Conservation (phyloP, 768 basidiomycete species). For the Russula dissimulans region DNA sequence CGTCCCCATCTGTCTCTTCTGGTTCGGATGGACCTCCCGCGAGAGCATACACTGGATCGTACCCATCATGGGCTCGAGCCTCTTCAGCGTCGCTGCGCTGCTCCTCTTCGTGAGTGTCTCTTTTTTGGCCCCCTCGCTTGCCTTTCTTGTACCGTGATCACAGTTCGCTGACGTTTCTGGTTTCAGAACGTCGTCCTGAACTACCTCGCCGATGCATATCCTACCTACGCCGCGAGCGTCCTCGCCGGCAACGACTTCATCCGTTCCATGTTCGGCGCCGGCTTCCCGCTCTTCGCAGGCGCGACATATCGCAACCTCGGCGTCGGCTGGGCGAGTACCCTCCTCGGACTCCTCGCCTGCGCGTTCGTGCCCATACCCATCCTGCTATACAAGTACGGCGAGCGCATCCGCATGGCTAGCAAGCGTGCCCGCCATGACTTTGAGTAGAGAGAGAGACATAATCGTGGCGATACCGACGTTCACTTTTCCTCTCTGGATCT, state of each 20-base stretch:
- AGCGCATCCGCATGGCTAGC: slow-evolving; percentile 14
- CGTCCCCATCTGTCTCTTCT: slow-evolving; percentile 28
- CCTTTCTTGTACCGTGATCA: slow-evolving; percentile 10
- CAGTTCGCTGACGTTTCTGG: too few relatives aligned
- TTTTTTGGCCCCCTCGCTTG: slow-evolving; percentile 13
- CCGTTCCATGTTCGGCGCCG: slow-evolving; percentile 22
- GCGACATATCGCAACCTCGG: slow-evolving; percentile 23
- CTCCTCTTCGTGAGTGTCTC: slow-evolving; percentile 23
- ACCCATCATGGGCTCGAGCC: slow-evolving; percentile 27
- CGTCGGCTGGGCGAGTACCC: slow-evolving; percentile 23
- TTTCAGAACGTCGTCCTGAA: slow-evolving; percentile 21
- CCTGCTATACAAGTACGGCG: slow-evolving; percentile 15
- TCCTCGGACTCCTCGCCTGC: slow-evolving; percentile 24
- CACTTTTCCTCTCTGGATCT: too few relatives aligned
- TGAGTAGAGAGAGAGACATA: background rate
- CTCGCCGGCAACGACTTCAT: slow-evolving; percentile 30
- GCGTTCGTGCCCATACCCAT: slow-evolving; percentile 23
- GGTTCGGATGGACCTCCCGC: slow-evolving; percentile 29
- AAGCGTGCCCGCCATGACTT: slow-evolving; percentile 19
- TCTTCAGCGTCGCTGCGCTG: slow-evolving; percentile 28
- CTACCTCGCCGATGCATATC: slow-evolving; percentile 28
- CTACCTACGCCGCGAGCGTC: slow-evolving; percentile 26
- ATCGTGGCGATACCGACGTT: background rate
- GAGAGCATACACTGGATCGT: slow-evolving; percentile 29
- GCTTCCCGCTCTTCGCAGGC: slow-evolving; percentile 19